Base-by-base conservation (phyloP, 2,329 filamentous ascomycete genomes). In the Pestalotiopsis sp. region DNA sequence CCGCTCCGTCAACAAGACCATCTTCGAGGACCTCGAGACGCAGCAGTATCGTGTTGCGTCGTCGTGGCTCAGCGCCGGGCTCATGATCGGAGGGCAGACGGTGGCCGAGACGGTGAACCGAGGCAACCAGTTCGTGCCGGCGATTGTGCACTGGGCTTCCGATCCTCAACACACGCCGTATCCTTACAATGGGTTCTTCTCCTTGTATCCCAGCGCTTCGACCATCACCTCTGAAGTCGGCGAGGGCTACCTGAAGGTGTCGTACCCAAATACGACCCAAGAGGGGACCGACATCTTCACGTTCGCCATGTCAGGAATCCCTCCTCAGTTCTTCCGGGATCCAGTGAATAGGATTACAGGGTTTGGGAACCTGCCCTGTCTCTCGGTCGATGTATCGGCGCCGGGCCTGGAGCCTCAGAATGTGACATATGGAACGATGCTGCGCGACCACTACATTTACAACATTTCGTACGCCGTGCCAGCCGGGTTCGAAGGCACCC, bases 401-500 rank as follows among this genome's bases (percentile, higher is more conserved):
- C 73, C 77, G 2, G 83, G 82, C 0, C 67, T 84, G 31, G 74
- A 78, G 58, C 72, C 76, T 58, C 75, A 79, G 69, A 77, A 78
- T 1, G 78, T 80, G 2, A 72, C 75, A 3, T 84, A 84, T 66
- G 80, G 80, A 0, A 72, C 73, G 12, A 73, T 73, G 9, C 73
- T 85, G 60, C 77, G 81, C 57, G 76, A 83, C 64, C 82, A 85
- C 64, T 76, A 77, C 69, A 81, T 81, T 23, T 84, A 84, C 45
- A 85, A 85, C 52, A 77, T 85, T 31, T 84, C 83, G 2, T 85
- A 84, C 69, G 78, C 75, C 3, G 83, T 85, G 1, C 82, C 82
- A 0, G 70, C 70, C 0, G 78, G 73, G 2, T 85, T 83, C 57
- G 69, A 76, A 17, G 82, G 83, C 2, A 74, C 74, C 45, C 81